A percentile compares a stretch with the other conserved stretches of the same genome.
Conservation (phyloP, 2,329 filamentous ascomycete genomes). For the Lecanicillium sp. region DNA sequence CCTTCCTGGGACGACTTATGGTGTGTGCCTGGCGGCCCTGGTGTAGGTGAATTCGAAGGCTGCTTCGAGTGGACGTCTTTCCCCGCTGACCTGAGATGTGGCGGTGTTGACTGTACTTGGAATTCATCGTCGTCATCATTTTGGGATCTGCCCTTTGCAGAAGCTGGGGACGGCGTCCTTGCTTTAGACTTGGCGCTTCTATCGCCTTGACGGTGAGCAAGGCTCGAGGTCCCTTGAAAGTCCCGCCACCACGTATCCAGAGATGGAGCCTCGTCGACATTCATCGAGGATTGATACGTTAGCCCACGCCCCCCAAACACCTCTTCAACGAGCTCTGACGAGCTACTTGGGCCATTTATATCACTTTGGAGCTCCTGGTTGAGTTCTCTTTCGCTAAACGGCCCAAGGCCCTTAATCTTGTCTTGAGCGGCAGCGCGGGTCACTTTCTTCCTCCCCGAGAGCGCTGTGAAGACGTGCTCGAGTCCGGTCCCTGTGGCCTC, state of each 20-base stretch:
- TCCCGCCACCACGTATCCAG: conserved; percentile 44
- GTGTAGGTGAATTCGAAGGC: conserved; percentile 6
- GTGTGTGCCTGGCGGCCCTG: background rate
- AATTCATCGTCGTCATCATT: conserved; percentile 41
- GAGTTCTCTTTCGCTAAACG: conserved; percentile 37
- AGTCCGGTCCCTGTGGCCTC: conserved; percentile 42
- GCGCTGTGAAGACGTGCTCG: conserved; percentile 44
- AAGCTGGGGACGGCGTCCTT: conserved; percentile 9
- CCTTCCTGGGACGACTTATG: conserved; percentile 2
- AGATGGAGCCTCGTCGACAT: conserved; percentile 22
- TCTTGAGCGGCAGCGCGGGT: conserved; percentile 36
- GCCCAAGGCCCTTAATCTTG: conserved; percentile 43
- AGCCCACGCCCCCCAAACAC: conserved; percentile 33
- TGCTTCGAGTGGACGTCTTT: conserved; percentile 12
- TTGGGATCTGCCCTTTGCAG: conserved; percentile 15
- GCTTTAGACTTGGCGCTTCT: conserved; percentile 2
- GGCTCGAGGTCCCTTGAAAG: conserved; percentile 25
- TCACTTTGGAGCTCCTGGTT: conserved; percentile 17
- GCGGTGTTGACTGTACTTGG: conserved; percentile 41
- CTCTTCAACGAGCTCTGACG: conserved; percentile 28
- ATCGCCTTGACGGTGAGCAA: conserved; percentile 10
- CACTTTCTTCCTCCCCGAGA: conserved; percentile 40
- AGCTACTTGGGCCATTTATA: conserved; percentile 19
- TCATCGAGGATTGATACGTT: conserved; percentile 18
- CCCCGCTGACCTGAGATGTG: conserved; percentile 22